Base-by-base conservation (phyloP, 345 rosid species). In the Leavenworthia alabamica region DNA sequence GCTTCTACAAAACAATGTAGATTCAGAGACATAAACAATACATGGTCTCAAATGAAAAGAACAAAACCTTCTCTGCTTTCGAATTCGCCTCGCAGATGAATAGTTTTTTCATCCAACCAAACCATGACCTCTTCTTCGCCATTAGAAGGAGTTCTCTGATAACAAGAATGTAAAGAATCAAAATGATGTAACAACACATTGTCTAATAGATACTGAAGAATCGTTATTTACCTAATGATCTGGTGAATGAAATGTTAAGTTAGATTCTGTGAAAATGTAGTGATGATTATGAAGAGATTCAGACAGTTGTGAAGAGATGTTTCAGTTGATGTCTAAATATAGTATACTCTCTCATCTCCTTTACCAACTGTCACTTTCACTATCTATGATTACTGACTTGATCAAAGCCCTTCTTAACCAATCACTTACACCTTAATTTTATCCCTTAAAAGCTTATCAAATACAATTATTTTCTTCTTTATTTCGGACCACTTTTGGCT, bases 51-150 rank as follows among this genome's bases (percentile, higher is more conserved):
- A 36, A 27, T n/a, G 46, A 2, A 22, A 66, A 1, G 7, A 7
- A 60, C 37, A 28, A 22, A 64, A 86, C 97, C 92, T 86, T 79
- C 12, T 79, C 88, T 43, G 74, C 14, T 60, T 60, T 81, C 53
- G 81, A 26, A 44, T 78, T 81, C 3, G 82, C 73, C 71, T 81
- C 73, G 41, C 82, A 80, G 33, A 69, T 51, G 33, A 83, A 83
- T 27, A 85, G 58, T 61, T 79, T 74, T 67, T 72, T 82, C 49
- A 87, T 51, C 90, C 90, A 83, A 71, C 80, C 79, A 36, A 85
- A 72, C 94, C 85, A 88, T 31, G 75, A 68, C 46, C 58, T 71
- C 52, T 68, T 75, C 80, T 80, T 90, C 16, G 70, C 85, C 97
- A 90, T 90, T 56, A 52, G 23, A 64, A 56, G 39, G 4, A 50